phyloP scores from a whole-genome alignment of 805 yeast genomes.

The Ogataea henricii region DNA sequence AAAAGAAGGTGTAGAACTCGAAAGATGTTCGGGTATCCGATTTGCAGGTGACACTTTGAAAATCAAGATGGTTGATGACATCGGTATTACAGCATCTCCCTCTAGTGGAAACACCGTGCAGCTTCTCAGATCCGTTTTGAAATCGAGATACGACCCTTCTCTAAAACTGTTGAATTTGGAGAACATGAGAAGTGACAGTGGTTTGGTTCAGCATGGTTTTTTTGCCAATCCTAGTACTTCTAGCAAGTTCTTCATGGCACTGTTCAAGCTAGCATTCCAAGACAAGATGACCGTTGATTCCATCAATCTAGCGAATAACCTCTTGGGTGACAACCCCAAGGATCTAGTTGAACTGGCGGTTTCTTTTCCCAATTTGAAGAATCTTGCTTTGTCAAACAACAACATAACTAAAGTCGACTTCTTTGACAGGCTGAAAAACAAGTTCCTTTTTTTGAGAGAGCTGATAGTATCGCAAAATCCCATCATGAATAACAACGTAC shows the following conservation, averaged over 20 bases:
- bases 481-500: slow-evolving; percentile 47
- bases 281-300: slow-evolving; percentile 59
- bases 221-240: slow-evolving; percentile 46
- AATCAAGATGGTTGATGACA: slow-evolving; percentile 42
- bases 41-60: slow-evolving; percentile 75
- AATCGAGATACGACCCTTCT: slow-evolving; percentile 65
- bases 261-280: slow-evolving; percentile 75
- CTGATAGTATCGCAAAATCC: slow-evolving; percentile 82
- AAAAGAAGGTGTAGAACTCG: slow-evolving; percentile 59
- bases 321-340: slow-evolving; percentile 57
- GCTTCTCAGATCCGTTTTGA: slow-evolving; percentile 61
- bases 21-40: slow-evolving; percentile 70
- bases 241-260: slow-evolving; percentile 85
- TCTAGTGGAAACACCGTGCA: slow-evolving; percentile 50
- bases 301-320: slow-evolving; percentile 68
- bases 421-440: slow-evolving; percentile 76
- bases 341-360: slow-evolving; percentile 65
- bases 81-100: slow-evolving; percentile 26
- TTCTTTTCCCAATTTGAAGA: slow-evolving; percentile 73
- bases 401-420: slow-evolving; percentile 56
- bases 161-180: slow-evolving; percentile 69
- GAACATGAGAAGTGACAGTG: slow-evolving; percentile 62
- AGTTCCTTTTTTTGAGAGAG: slow-evolving; percentile 73
- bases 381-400: slow-evolving; percentile 80
- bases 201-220: slow-evolving; percentile 60